phyloP scores from a whole-genome alignment of 805 yeast genomes.

The Scheffersomyces lignosus region DNA sequence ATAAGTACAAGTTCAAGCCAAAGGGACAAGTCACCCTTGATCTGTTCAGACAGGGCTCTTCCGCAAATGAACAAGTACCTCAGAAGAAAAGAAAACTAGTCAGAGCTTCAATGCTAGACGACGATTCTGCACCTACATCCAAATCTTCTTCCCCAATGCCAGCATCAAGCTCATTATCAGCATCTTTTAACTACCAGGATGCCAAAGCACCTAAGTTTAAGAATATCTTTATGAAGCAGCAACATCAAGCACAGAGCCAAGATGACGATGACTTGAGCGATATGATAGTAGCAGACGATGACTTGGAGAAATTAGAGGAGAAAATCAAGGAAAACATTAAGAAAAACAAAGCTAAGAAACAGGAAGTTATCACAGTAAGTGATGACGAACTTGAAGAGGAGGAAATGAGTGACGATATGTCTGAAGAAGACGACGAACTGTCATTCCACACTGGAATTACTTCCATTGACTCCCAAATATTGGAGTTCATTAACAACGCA shows the following conservation, averaged over 20 bases:
- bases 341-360: constrained; percentile 15
- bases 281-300: constrained; percentile 26
- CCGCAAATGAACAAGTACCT: constrained; percentile 19
- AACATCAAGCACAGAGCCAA: not conserved
- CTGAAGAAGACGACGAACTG: constrained; percentile 43
- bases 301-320: constrained; percentile 41
- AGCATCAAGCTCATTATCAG: not conserved
- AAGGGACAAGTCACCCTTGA: constrained; percentile 33
- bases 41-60: constrained; percentile 18
- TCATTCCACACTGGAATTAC: constrained; percentile 38
- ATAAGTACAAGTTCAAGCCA: constrained; percentile 38
- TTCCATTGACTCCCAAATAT: constrained; percentile 61
- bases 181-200: not conserved
- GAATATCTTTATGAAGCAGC: not conserved
- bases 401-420: constrained; percentile 48
- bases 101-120: constrained; percentile 26
- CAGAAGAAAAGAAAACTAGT: constrained; percentile 40
- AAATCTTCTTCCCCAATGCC: constrained; percentile 1
- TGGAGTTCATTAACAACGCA: constrained; percentile 79
- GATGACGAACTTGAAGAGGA: constrained; percentile 47
- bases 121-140: constrained; percentile 6
- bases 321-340: constrained; percentile 34
- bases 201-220: not conserved
- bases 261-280: constrained; percentile 1
- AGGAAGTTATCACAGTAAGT: constrained; percentile 16